Evolutionary conservation across 257 asterid species (phyloP).

Genomic region (Solanum dulcamara): DNA sequence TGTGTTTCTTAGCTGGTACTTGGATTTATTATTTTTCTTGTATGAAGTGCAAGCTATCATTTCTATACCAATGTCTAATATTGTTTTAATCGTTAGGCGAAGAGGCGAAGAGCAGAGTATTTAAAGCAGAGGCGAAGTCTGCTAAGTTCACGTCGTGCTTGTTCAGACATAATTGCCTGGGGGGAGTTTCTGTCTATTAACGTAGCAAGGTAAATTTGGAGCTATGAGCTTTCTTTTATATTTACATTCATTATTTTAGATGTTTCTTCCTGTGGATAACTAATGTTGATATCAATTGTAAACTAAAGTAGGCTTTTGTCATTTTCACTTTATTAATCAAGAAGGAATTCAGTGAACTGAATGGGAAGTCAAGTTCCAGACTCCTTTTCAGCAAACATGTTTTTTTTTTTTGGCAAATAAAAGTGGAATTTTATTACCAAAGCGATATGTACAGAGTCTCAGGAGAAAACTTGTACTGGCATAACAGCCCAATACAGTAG

Average conservation of each 20-base stretch:
- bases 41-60: background rate
- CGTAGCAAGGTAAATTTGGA: conserved; percentile 6
- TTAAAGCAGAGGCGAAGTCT: conserved; percentile 6
- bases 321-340: background rate
- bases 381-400: background rate
- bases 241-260: background rate
- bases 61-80: background rate
- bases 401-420: no score
- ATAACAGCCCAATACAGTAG: no score
- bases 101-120: conserved; percentile 9
- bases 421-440: no score
- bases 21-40: background rate
- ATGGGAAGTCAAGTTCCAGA: background rate
- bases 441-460: no score
- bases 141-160: background rate
- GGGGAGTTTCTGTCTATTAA: conserved; percentile 1
- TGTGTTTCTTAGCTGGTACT: background rate
- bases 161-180: conserved; percentile 1
- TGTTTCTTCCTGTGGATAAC: background rate
- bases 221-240: background rate
- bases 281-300: background rate
- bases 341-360: background rate
- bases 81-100: background rate
- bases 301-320: background rate
- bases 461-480: no score